phyloP scores from a whole-genome alignment of 345 rosid species.

The Eucalyptus curtisii region DNA sequence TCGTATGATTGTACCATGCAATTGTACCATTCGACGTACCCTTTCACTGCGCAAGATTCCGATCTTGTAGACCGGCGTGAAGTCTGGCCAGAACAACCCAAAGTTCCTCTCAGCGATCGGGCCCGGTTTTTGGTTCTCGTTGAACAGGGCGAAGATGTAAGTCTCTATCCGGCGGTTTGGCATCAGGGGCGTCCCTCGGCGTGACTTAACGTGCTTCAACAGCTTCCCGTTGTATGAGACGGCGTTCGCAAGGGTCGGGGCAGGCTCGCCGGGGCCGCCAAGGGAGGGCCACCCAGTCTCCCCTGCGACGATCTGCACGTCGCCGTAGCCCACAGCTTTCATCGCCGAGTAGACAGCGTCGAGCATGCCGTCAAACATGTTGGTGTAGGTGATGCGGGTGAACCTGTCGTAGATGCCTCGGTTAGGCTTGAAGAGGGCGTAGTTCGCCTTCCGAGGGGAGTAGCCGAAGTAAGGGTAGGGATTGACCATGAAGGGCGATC shows the following conservation, averaged over 20 bases:
- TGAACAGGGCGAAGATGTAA: conserved; percentile 62
- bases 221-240: conserved; percentile 44
- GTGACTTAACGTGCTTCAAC: conserved; percentile 14
- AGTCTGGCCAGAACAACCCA: conserved; percentile 68
- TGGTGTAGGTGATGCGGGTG: conserved; percentile 49
- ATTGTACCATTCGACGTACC: conserved; percentile 2
- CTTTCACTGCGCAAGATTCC: conserved; percentile 33
- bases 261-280: conserved; percentile 33
- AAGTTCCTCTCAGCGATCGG: conserved; percentile 57
- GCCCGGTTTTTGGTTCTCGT: conserved; percentile 74
- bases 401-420: conserved; percentile 33
- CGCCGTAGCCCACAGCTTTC: conserved; percentile 55
- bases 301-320: conserved; percentile 49
- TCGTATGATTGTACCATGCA: neutral
- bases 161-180: conserved; percentile 57
- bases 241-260: conserved; percentile 37
- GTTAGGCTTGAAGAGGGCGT: conserved; percentile 39
- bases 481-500: conserved; percentile 69
- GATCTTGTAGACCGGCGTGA: conserved; percentile 48
- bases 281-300: conserved; percentile 91
- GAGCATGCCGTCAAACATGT: conserved; percentile 56
- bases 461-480: conserved; percentile 77
- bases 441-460: conserved; percentile 15
- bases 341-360: conserved; percentile 65
- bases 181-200: conserved; percentile 80